Evolutionary conservation across 495 filamentous ascomycete genomes (phyloP), one percentile per base, ranked within the genome.

Genomic region (Daldinia childiae): DNA sequence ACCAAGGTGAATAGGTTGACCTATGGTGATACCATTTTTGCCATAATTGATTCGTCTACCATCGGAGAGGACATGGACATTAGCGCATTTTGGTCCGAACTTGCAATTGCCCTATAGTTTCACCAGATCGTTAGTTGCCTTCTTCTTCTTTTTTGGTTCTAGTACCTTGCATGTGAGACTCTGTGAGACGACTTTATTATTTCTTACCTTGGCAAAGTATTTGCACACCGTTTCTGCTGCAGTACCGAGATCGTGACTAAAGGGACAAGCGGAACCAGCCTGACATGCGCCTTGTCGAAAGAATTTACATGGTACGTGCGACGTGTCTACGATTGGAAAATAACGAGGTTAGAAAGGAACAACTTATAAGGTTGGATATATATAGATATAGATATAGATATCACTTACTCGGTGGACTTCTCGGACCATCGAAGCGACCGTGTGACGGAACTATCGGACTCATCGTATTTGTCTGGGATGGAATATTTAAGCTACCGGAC

Each of bases 301-400:
- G 89, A 99, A 99, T 84, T 98, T 98, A 91, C 95, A 99, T 17
- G 95, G 95, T 41, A 99, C 95, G 83, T 98, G 95, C 57, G 93
- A 93, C 15, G 97, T 96, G 78, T 98, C 95, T 99, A 77, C 50
- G 17, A 62, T 64, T 56, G 30, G 66, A 64, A 59, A 72, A 66
- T 66, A 73, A 63, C 63, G 72, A 55, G n/a, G 56, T 45, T 58
- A 71, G 48, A 60, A 26, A 15, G 34, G 26, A 51, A 36, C 34
- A 1, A 14, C 11, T 14, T 14, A 12, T 0, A 14, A 36, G 34
- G 34, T 36, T 45, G 50, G 24, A 29, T 2, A 29, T 3, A 34
- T 17, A 12, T 1, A 32, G 1, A 2, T 6, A 19, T 14, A 57
- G 2, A 26, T 24, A 51, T 56, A 50, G 7, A 26, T 36, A 68